These are phyloP conservation scores for Mucor saturninus DNA, from an alignment of 371 early-diverging fungal genomes.

Conservation along the genomic window DNA sequence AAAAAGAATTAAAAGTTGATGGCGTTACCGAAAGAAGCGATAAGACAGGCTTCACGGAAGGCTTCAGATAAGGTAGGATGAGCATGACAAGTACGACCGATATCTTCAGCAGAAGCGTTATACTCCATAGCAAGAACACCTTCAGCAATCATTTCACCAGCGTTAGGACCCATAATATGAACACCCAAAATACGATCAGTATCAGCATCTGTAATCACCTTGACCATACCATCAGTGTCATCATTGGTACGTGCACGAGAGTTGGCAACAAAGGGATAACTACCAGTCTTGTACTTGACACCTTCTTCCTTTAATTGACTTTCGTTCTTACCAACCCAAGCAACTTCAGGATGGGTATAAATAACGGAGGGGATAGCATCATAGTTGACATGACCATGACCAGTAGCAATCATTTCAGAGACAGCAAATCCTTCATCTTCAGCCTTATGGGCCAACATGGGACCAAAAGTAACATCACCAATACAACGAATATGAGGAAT, in stretches of 20 bases:
- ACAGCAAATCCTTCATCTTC: conserved; percentile 98
- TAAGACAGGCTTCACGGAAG: conserved; percentile 95
- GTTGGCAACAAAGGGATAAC: conserved; percentile 97
- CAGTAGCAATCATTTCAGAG: conserved; percentile 90
- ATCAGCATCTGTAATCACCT: conserved; percentile 94
- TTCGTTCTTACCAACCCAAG: conserved; percentile 98
- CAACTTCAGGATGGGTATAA: conserved; percentile 98
- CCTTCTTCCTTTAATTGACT: conserved; percentile 89
- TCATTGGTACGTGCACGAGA: conserved; percentile 97
- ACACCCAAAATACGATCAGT: conserved; percentile 96
- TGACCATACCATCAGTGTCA: conserved; percentile 94
- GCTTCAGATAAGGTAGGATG: conserved; percentile 98
- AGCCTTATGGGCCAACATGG: conserved; percentile 99
- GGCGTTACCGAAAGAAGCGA: conserved; percentile 79
- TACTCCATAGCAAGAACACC: conserved; percentile 97
- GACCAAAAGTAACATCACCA: conserved; percentile 96
- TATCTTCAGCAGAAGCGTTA: conserved; percentile 95
- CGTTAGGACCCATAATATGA: conserved; percentile 97
- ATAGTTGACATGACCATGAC: conserved; percentile 98
- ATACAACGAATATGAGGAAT: conserved; percentile 92
- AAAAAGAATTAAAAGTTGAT: conserved; percentile 63
- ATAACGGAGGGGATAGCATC: conserved; percentile 97
- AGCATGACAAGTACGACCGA: conserved; percentile 97
- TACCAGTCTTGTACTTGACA: conserved; percentile 85
- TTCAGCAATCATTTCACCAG: conserved; percentile 99